These are phyloP conservation scores for Articulospora tetracladia DNA, from an alignment of 495 filamentous ascomycete genomes.

Conservation along the genomic window DNA sequence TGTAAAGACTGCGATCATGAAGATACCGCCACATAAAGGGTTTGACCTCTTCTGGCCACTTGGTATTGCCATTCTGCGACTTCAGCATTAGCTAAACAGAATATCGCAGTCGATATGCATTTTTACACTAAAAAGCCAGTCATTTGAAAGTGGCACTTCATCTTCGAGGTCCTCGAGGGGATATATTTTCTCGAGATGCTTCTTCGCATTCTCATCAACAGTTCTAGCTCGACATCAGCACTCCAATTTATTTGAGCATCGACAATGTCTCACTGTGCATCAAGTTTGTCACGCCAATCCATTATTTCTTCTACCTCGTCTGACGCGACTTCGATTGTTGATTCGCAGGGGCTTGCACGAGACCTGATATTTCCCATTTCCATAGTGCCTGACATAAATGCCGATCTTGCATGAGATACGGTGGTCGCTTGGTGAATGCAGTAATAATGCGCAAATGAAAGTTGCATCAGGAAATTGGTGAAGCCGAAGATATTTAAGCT, in stretches of 20 bases:
- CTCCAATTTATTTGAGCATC: neutral
- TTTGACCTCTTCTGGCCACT: constrained; percentile 1
- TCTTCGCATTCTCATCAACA: neutral
- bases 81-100: neutral
- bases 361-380: neutral
- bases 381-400: neutral
- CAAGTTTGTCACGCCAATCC: neutral
- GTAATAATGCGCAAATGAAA: no score
- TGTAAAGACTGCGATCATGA: constrained; percentile 3
- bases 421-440: no score
- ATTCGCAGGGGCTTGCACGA: neutral
- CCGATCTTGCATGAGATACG: no score
- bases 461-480: neutral
- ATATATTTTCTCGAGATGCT: neutral
- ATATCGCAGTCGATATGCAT: neutral
- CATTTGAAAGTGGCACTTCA: neutral
- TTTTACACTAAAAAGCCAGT: neutral
- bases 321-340: neutral
- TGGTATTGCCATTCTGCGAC: neutral
- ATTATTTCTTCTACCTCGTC: neutral
- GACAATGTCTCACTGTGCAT: neutral
- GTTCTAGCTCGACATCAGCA: neutral
- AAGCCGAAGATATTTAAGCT: neutral
- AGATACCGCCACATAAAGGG: constrained; percentile 1
- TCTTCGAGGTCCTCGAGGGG: neutral